Evolutionary conservation across 805 yeast species (phyloP), one percentile per base, ranked within the genome.

Genomic region (Zygoascus ofunaensis): DNA sequence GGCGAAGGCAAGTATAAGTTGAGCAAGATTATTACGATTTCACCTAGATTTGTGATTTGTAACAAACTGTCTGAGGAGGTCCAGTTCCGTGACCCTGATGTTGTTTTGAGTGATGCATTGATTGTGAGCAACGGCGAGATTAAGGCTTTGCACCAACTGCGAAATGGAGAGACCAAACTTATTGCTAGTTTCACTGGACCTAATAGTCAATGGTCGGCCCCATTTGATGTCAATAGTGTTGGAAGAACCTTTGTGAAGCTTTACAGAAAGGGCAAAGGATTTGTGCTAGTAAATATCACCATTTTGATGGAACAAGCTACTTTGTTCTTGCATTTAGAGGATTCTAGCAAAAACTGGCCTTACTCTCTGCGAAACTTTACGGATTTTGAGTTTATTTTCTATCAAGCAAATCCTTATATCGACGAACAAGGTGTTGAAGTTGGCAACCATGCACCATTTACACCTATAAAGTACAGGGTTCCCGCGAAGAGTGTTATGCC

Each of bases 401-500:
- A 82, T 59, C 98, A 92, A 58, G 74, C 83, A 41, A 84, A 89
- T 63, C 95, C 96, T 1, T 59, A 63, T 55, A 55, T 74, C 24
- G 76, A 75, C 46, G 83, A 79, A 47, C 80, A 76, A 47, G 86
- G 84, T 42, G 81, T 79, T 17, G 73, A 73, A 42, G 63, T 70
- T 8, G 71, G 66, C 22, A 58, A 66, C 1, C 79, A 73, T 39
- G 68, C 70, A 2, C 72, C 73, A 10, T 89, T 82, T 63, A 79
- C 77, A 49, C 96, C 97, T 0, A 71, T 87, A 8, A 78, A 72
- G 55, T 92, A 90, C 60, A 74, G 77, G 38, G 72, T 94, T 10
- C 97, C 97, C 0, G 79, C 94, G 1, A 78, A 77, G 56, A 84
- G 95, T 63, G 94, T 87, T 2, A 92, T 92, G 97, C 96, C 97